A percentile compares a stretch with the other conserved stretches of the same genome.
These are phyloP conservation scores for Aureobasidium sp. DNA, from an alignment of 2,329 filamentous ascomycete genomes.

Conservation along the genomic window DNA sequence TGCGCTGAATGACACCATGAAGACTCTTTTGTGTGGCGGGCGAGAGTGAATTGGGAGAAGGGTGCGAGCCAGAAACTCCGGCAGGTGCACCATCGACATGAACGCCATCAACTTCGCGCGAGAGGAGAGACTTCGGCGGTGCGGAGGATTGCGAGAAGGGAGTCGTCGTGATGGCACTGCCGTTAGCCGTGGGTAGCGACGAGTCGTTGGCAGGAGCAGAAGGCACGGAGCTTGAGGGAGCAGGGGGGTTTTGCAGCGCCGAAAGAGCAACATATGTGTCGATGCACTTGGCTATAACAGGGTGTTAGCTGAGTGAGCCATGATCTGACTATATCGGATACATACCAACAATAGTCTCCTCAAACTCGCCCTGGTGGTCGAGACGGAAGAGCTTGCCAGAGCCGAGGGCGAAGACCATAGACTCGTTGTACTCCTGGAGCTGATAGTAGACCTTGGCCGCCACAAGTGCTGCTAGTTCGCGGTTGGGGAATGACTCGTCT, in stretches of 20 bases:
- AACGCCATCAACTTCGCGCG: constrained; percentile 60
- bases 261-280: constrained; percentile 91
- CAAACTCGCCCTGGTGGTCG: constrained; percentile 85
- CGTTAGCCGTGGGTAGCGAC: constrained; percentile 55
- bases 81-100: constrained; percentile 51
- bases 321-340: constrained; percentile 11
- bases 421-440: constrained; percentile 97
- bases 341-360: constrained; percentile 90
- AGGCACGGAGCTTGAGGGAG: constrained; percentile 41
- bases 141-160: constrained; percentile 91
- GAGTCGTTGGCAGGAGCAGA: constrained; percentile 53
- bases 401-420: constrained; percentile 94
- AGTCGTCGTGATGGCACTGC: constrained; percentile 65
- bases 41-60: constrained; percentile 59
- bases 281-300: constrained; percentile 68
- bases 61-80: constrained; percentile 47
- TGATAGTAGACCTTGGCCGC: constrained; percentile 99
- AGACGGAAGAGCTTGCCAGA: constrained; percentile 94
- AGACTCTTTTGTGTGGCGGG: constrained; percentile 71
- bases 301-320: constrained; percentile 2
- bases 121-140: constrained; percentile 91
- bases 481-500: constrained; percentile 89
- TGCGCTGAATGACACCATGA: constrained; percentile 73
- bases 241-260: constrained; percentile 50
- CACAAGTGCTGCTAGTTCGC: constrained; percentile 87